These are phyloP conservation scores for Citrus inodora DNA, from an alignment of 345 rosid species.

Conservation along the genomic window DNA sequence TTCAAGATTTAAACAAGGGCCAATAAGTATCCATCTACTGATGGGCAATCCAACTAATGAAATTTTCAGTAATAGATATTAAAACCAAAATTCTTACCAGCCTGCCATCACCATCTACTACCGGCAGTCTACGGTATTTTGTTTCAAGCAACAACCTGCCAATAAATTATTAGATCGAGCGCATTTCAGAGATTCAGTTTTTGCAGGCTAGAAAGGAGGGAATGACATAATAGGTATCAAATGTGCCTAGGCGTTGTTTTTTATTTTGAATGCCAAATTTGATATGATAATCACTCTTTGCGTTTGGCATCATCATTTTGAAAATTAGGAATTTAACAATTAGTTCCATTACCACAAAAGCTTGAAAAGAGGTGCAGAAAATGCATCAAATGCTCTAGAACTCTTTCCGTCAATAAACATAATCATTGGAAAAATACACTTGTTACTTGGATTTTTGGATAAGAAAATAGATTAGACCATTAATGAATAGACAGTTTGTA, in stretches of 20 bases:
- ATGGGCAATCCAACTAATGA: constrained; percentile 1
- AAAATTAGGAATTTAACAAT: constrained; percentile 2
- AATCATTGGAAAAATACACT: background rate
- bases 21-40: background rate
- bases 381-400: background rate
- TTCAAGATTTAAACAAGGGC: constrained; percentile 26
- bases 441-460: background rate
- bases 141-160: constrained; percentile 86
- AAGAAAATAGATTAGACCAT: background rate
- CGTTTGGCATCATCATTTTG: background rate
- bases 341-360: background rate
- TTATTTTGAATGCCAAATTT: background rate
- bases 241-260: background rate
- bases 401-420: background rate
- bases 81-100: constrained; percentile 50
- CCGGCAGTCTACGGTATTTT: constrained; percentile 80
- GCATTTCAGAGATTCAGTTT: background rate
- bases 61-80: background rate
- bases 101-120: constrained; percentile 67
- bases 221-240: background rate
- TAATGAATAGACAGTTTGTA: background rate
- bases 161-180: background rate
- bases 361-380: background rate
- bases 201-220: background rate
- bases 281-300: background rate